phyloP scores from a whole-genome alignment of 1,284 basidiomycete species.

The Irpex sp. region DNA sequence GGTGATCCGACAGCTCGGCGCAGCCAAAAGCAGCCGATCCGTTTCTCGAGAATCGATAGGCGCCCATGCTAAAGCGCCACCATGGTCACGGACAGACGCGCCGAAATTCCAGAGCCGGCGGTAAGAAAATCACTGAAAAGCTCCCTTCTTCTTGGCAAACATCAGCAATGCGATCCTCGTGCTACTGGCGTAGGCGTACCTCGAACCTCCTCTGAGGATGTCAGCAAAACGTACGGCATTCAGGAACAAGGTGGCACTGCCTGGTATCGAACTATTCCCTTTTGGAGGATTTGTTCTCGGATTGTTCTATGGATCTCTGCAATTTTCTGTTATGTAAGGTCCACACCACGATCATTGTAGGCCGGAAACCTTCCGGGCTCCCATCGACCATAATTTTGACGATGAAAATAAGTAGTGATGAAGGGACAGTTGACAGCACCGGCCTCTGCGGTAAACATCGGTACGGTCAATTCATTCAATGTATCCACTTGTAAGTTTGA shows the following conservation, averaged over 20 bases:
- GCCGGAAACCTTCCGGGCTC: no score
- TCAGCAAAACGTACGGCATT: neutral
- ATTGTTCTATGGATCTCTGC: neutral
- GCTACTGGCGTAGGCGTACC: neutral
- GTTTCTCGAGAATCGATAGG: neutral
- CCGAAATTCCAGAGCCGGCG: neutral
- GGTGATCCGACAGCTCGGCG: neutral
- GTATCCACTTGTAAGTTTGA: no score
- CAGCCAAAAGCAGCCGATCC: neutral
- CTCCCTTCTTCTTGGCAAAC: neutral
- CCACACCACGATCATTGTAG: neutral
- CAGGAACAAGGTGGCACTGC: neutral
- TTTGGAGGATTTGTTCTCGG: neutral
- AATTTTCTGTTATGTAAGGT: neutral
- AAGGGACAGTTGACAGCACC: no score
- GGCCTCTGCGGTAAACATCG: no score
- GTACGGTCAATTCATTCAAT: no score
- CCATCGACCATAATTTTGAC: no score
- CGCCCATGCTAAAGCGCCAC: neutral
- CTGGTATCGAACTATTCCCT: neutral
- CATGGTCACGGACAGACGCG: neutral
- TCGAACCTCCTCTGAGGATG: neutral
- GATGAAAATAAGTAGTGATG: no score
- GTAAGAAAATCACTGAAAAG: neutral
- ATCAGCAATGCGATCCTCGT: neutral